Base-by-base conservation (phyloP, 1,284 basidiomycete species). In the Puccinia novopanici region DNA sequence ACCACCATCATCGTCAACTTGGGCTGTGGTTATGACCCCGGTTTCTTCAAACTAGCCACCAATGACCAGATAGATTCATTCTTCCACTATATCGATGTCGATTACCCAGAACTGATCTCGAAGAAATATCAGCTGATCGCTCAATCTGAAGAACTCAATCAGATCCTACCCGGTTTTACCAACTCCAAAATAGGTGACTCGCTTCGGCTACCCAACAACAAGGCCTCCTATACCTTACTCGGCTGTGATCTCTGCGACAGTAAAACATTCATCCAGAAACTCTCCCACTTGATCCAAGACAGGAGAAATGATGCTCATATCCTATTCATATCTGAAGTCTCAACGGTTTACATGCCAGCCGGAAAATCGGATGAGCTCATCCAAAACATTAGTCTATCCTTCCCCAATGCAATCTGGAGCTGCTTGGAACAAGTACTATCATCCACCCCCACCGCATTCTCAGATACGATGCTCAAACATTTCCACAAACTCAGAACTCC, bases 391-490 rank as follows among this genome's bases (percentile, higher is more conserved):
- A 67, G 59, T 65, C 30, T 34, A 55, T 37, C 70, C 4, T 80
- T 73, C 50, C 71, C 78, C 8, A 65, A 63, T 37, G 22, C 59
- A 4, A 72, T 80, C 34, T 80, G 70, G 59, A 65, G 57, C 37
- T 73, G 59, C 22, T 68, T 80, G 34, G 78, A 80, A 80, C 78
- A 80, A 67, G 78, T 80, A 27, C 52, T 80, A 54, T 54, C 50
- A 12, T 40, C 71, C 3, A 72, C 45, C 34, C 71, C 78, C 4
- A 74, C 78, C 19, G 71, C 45, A 15, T 80, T 80, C 27, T 80
- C 78, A 2, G 34, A 74, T 30, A 80, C 78, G 2, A 80, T 80
- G 78, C 24, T 80, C 1, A 71, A 65, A 74, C 78, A 80, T 55
- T 80, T 80, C 37, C 71, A 74, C 4, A 63, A 74, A 40, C 70